Conservation (phyloP, 441 rosid species). For the Monsonia emarginata region DNA sequence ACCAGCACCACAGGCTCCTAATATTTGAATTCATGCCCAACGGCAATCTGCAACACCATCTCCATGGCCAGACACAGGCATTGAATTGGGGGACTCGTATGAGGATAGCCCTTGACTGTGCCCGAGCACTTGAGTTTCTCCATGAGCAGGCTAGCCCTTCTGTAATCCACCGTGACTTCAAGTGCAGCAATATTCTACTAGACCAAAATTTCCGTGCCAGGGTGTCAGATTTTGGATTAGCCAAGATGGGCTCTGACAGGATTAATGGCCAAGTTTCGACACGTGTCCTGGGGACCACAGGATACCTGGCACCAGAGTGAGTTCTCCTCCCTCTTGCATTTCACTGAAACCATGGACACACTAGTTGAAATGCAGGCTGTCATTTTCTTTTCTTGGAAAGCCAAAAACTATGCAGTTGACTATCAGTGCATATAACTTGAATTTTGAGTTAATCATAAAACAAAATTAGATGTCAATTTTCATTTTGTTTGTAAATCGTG, state of each 20-base stretch:
- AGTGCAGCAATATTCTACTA: conserved; percentile 59
- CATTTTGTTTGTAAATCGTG: no score
- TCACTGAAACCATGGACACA: conserved; percentile 11
- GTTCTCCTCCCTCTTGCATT: conserved; percentile 23
- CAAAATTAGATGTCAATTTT: no score
- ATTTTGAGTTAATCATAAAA: no score
- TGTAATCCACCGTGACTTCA: conserved; percentile 77
- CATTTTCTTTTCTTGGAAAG: conserved; percentile 19
- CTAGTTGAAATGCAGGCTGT: conserved; percentile 12
- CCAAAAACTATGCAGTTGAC: neutral
- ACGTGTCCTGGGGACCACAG: conserved; percentile 58
- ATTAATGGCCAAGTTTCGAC: conserved; percentile 64
- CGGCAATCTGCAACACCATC: conserved; percentile 53
- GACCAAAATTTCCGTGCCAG: conserved; percentile 52
- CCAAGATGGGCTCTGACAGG: conserved; percentile 63
- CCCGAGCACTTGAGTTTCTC: conserved; percentile 70
- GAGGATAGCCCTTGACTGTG: conserved; percentile 75
- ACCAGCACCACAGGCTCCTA: conserved; percentile 64
- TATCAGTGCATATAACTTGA: no score
- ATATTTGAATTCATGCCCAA: conserved; percentile 67
- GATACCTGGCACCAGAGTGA: conserved; percentile 91
- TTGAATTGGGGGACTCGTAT: conserved; percentile 66
- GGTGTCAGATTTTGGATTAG: conserved; percentile 70
- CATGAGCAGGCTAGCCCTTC: conserved; percentile 56
- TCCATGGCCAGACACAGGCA: conserved; percentile 35